phyloP scores from a whole-genome alignment of 805 yeast species.

The Sugiyamaella mastotermitis region DNA sequence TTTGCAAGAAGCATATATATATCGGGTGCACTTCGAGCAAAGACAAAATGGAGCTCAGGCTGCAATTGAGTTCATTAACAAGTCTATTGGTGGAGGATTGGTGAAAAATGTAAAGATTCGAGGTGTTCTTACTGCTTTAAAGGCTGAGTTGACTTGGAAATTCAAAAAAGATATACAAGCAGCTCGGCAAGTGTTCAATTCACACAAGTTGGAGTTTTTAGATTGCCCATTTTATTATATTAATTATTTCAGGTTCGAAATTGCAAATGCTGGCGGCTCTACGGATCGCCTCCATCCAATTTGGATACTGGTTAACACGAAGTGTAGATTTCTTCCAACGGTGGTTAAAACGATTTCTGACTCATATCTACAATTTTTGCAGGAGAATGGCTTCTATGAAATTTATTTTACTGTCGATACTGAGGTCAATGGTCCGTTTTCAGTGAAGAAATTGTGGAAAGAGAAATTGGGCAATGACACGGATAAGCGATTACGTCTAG shows the following conservation, averaged over 20 bases:
- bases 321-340: constrained; percentile 23
- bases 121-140: constrained; percentile 8
- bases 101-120: constrained; percentile 1
- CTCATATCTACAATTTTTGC: constrained; percentile 22
- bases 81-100: not conserved
- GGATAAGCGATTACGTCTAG: constrained; percentile 13
- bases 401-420: constrained; percentile 18
- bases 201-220: constrained; percentile 17
- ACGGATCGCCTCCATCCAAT: constrained; percentile 10
- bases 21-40: constrained; percentile 25
- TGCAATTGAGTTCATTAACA: constrained; percentile 5
- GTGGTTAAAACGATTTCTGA: constrained; percentile 26
- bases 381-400: constrained; percentile 6
- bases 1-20: constrained; percentile 11
- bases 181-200: constrained; percentile 23
- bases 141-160: constrained; percentile 11
- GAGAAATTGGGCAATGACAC: constrained; percentile 17
- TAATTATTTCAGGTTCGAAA: constrained; percentile 27
- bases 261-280: constrained; percentile 13
- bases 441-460: constrained; percentile 13
- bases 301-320: constrained; percentile 18
- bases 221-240: constrained; percentile 28
- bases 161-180: constrained; percentile 16
- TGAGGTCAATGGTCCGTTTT: constrained; percentile 23
- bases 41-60: constrained; percentile 4